Evolutionary conservation across 2,329 filamentous ascomycete species (phyloP).

Genomic region (Monosporascus sp.): DNA sequence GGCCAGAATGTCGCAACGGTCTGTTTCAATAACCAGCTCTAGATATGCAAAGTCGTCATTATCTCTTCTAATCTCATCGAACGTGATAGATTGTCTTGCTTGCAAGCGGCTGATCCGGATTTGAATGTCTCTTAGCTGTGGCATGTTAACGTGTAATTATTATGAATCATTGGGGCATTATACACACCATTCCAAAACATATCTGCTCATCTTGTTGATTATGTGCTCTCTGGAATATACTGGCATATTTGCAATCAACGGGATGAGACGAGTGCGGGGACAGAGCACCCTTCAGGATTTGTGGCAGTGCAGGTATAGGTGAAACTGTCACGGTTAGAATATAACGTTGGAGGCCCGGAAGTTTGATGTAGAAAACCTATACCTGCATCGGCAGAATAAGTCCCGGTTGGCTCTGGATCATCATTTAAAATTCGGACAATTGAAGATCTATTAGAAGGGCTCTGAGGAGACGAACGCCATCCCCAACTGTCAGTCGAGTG

Average conservation of each 20-base stretch:
- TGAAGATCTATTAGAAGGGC: neutral
- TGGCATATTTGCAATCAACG: neutral
- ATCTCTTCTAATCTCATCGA: neutral
- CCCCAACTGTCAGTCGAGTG: neutral
- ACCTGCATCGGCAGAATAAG: neutral
- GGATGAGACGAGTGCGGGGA: neutral
- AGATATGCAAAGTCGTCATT: neutral
- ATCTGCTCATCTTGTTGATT: neutral
- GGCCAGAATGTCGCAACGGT: slow-evolving; percentile 1
- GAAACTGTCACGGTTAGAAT: neutral
- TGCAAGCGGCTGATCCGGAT: neutral
- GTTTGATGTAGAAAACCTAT: neutral
- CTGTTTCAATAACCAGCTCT: neutral
- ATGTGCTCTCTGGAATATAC: neutral
- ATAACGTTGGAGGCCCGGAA: neutral
- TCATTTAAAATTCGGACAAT: neutral
- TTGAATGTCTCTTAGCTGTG: slow-evolving; percentile 4
- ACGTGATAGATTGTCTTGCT: neutral
- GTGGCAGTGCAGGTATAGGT: neutral
- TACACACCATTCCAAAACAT: slow-evolving; percentile 12
- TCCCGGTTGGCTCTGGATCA: neutral
- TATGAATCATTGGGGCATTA: neutral
- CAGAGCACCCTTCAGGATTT: neutral
- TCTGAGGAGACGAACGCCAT: neutral
- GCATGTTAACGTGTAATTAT: slow-evolving; percentile 1